A percentile compares a stretch with the other conserved stretches of the same genome.
Evolutionary conservation across 805 yeast genomes (phyloP).

Genomic region (Wickerhamiella allomyrinae): DNA sequence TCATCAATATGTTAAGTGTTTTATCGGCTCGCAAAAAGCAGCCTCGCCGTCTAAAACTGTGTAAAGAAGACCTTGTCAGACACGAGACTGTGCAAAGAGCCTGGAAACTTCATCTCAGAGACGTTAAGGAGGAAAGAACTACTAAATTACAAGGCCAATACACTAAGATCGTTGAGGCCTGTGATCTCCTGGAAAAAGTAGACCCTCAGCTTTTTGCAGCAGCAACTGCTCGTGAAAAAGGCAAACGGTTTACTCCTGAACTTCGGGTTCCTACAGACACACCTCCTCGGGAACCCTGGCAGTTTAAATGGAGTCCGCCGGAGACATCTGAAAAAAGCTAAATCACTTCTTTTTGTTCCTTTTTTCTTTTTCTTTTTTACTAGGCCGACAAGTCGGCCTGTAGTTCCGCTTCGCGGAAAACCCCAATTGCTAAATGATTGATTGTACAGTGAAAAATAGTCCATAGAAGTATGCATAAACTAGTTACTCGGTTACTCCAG

Average conservation of each 20-base stretch:
- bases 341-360: background rate
- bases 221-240: slow-evolving; percentile 44
- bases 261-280: slow-evolving; percentile 77
- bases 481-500: too few species aligned
- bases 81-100: slow-evolving; percentile 74
- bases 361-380: too few species aligned
- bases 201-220: slow-evolving; percentile 40
- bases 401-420: too few species aligned
- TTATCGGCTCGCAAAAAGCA: slow-evolving; percentile 76
- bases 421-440: too few species aligned
- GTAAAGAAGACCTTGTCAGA: slow-evolving; percentile 69
- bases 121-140: slow-evolving; percentile 31
- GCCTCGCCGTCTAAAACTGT: slow-evolving; percentile 64
- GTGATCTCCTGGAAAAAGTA: slow-evolving; percentile 41
- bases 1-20: slow-evolving; percentile 55
- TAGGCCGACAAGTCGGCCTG: too few species aligned
- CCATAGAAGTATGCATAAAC: too few species aligned
- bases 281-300: slow-evolving; percentile 78
- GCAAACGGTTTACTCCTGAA: slow-evolving; percentile 65
- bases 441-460: too few species aligned
- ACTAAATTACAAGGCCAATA: slow-evolving; percentile 38
- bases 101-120: slow-evolving; percentile 53
- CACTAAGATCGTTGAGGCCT: slow-evolving; percentile 50
- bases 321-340: slow-evolving; percentile 1
- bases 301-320: slow-evolving; percentile 29